These are phyloP conservation scores for Pseudoscleropodium purum DNA, from an alignment of 225 moss, liverwort and hornwort genomes.

Conservation along the genomic window DNA sequence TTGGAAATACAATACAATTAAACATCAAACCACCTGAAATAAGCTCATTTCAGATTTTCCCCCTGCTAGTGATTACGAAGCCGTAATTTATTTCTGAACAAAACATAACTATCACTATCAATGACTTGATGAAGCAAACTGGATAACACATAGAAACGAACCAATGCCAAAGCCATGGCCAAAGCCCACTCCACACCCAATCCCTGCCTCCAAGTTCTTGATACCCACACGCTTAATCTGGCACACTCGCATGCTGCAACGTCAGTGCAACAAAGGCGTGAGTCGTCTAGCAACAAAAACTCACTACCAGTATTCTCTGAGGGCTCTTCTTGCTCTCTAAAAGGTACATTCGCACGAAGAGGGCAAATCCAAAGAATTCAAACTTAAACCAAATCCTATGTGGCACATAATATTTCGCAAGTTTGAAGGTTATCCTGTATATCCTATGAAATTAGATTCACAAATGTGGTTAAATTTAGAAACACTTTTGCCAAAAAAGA, in stretches of 20 bases:
- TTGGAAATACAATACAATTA: background rate
- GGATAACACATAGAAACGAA: constrained; percentile 23
- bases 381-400: background rate
- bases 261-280: constrained; percentile 37
- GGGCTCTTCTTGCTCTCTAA: background rate
- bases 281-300: background rate
- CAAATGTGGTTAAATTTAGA: background rate
- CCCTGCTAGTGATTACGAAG: background rate
- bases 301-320: background rate
- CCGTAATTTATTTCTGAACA: background rate
- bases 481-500: background rate
- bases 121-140: background rate
- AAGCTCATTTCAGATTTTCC: background rate
- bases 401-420: background rate
- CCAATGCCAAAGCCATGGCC: constrained; percentile 64
- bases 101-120: background rate
- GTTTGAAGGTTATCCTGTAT: background rate
- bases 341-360: background rate
- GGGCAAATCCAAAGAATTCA: background rate
- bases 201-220: constrained; percentile 58
- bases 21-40: background rate
- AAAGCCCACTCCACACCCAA: constrained; percentile 59
- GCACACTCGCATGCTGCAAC: constrained; percentile 46
- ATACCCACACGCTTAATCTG: constrained; percentile 64
- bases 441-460: background rate